A percentile compares a stretch with the other conserved stretches of the same genome.
Evolutionary conservation across 2,329 filamentous ascomycete species (phyloP).

Genomic region (Exophiala xenobiotica): DNA sequence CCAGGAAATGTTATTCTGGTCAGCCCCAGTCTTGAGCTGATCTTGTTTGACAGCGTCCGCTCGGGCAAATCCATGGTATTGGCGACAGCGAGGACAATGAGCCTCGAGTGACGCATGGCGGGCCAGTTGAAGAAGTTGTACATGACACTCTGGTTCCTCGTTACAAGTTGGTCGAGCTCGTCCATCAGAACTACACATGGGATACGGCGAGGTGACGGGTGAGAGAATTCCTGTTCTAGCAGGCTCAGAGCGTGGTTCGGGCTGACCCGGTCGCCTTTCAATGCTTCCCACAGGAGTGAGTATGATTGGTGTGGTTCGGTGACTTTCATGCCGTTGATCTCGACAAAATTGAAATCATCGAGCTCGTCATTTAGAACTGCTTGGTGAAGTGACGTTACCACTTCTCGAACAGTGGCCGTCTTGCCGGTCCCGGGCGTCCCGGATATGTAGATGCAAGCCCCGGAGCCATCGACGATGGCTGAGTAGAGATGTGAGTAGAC

Average conservation of each 20-base stretch:
- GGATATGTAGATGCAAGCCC: constrained; percentile 97
- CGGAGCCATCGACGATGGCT: constrained; percentile 88
- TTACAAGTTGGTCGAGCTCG: constrained; percentile 95
- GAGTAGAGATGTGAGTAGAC: constrained; percentile 93
- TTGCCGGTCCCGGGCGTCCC: constrained; percentile 98
- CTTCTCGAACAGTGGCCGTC: constrained; percentile 94
- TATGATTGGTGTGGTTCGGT: constrained; percentile 97
- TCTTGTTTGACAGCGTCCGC: constrained; percentile 95
- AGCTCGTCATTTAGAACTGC: constrained; percentile 85
- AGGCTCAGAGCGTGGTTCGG: constrained; percentile 88
- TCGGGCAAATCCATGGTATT: constrained; percentile 99
- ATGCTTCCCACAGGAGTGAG: constrained; percentile 88
- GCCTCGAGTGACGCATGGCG: constrained; percentile 79
- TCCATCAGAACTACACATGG: constrained; percentile 99
- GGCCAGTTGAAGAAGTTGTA: constrained; percentile 99
- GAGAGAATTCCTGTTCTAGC: constrained; percentile 86
- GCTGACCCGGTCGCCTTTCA: constrained; percentile 89
- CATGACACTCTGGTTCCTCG: constrained; percentile 99
- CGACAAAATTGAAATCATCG: constrained; percentile 97
- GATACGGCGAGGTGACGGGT: constrained; percentile 82
- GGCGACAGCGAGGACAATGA: constrained; percentile 95
- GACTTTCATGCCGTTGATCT: constrained; percentile 99
- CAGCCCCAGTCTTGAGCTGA: constrained; percentile 84
- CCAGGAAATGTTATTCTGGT: constrained; percentile 96
- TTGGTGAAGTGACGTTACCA: constrained; percentile 84